Evolutionary conservation across 73 alveolate species (phyloP).

Genomic region (Loxodes magnus): DNA sequence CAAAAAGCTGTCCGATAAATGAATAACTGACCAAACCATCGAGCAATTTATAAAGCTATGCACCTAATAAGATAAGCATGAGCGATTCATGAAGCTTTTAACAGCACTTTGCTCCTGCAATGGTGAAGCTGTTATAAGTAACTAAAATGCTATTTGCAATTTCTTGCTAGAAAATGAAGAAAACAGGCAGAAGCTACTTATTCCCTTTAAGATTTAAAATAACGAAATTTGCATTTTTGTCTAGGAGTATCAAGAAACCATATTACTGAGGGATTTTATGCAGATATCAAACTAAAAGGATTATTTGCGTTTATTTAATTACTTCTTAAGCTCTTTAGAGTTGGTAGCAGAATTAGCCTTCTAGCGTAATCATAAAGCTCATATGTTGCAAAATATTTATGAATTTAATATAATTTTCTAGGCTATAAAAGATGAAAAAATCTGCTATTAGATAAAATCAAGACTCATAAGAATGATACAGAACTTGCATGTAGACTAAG

Average conservation of each 20-base stretch:
- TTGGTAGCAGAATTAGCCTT: constrained; percentile 21
- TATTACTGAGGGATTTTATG: constrained; percentile 4
- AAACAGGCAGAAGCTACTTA: constrained; percentile 4
- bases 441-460: too few relatives aligned
- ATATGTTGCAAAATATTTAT: too few relatives aligned
- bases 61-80: constrained; percentile 22
- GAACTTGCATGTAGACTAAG: too few relatives aligned
- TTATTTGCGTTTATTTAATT: constrained; percentile 25
- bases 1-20: constrained; percentile 24
- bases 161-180: constrained; percentile 8
- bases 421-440: too few relatives aligned
- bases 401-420: too few relatives aligned
- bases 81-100: constrained; percentile 21
- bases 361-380: constrained; percentile 27
- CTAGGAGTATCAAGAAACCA: too few relatives aligned
- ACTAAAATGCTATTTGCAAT: constrained; percentile 26
- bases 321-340: constrained; percentile 24
- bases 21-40: constrained; percentile 23
- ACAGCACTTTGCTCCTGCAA: constrained; percentile 43
- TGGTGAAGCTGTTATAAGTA: constrained; percentile 24
- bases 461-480: too few relatives aligned
- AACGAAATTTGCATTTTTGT: too few relatives aligned
- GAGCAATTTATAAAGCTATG: constrained; percentile 29
- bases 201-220: too few relatives aligned
- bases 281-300: constrained; percentile 21